phyloP scores from a whole-genome alignment of 768 basidiomycete species.

The Hirschioporus abietinus region DNA sequence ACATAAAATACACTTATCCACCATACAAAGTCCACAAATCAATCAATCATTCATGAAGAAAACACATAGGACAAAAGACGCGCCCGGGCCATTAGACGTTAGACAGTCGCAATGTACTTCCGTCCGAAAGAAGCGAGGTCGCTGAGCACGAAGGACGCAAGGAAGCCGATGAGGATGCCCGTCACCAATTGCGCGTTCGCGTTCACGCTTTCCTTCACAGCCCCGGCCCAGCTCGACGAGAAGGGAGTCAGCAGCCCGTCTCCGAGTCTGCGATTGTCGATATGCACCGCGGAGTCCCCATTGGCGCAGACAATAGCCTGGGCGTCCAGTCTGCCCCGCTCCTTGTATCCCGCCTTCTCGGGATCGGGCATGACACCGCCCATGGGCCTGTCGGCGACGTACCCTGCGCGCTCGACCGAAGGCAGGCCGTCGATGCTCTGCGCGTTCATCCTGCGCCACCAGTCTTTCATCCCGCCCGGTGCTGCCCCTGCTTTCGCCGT shows the following conservation, averaged over 20 bases:
- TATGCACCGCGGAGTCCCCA: too few species aligned
- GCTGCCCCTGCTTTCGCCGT: slow-evolving; percentile 19
- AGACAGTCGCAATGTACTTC: neutral
- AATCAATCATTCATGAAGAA: too few species aligned
- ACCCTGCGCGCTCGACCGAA: neutral
- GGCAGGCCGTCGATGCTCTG: slow-evolving; percentile 55
- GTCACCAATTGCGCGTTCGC: neutral
- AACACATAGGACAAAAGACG: neutral
- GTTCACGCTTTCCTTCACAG: neutral
- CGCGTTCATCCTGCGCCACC: slow-evolving; percentile 50
- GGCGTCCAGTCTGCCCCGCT: neutral
- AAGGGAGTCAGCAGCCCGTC: too few species aligned
- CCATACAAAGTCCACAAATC: too few species aligned
- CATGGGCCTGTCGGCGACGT: neutral
- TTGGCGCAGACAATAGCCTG: neutral
- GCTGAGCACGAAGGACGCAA: neutral
- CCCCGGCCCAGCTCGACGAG: too few species aligned
- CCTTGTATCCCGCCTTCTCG: neutral
- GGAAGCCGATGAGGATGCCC: neutral
- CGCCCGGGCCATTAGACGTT: neutral
- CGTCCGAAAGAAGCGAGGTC: neutral
- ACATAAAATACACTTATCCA: too few species aligned
- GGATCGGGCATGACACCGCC: neutral
- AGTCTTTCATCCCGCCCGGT: slow-evolving; percentile 42
- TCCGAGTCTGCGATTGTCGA: too few species aligned